Evolutionary conservation across 805 yeast genomes (phyloP), one percentile per base, ranked within the genome.

Genomic region (Ogataea paradorogensis): DNA sequence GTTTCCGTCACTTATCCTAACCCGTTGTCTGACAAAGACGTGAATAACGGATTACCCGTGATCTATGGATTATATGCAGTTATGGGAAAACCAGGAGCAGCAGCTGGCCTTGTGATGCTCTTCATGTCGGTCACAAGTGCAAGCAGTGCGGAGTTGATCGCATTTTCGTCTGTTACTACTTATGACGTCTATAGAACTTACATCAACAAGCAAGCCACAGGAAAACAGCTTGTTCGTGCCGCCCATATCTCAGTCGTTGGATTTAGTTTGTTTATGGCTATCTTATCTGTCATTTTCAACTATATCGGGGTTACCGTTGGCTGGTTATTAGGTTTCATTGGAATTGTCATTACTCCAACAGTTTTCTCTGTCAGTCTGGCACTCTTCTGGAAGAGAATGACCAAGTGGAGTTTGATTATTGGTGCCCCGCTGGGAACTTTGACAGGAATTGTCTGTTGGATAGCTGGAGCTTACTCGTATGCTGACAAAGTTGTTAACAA

Each of bases 171-270:
- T 38, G 64, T 67, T 41, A 45, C 71, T 28, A 69, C 76, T 2
- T 73, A 67, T 47, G 78, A 73, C 52, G 62, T 71, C 40, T 73
- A 65, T 57, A 64, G 69, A 50, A 61, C 66, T 34, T 73, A 71
- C 51, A 50, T 70, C 41, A 66, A 66, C 32, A 67, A 67, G 33
- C 44, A 56, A 4, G 78, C 78, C 8, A 50, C 63, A n/a, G 70
- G 71, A 35, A 54, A 56, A 16, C 62, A 66, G 35, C 63, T 73
- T 47, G 64, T 71, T 26, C 51, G 56, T 18, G 69, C 65, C 3
- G 68, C 76, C 1, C 75, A 73, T 44, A 46, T 61, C 14, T 56
- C 67, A 10, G 76, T 73, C 27, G 62, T 72, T 20, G 46, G 60
- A 30, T 62, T 55, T 52, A 72, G 66, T 16, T 50, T 62, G 21